Conservation (phyloP, 169 alveolate species). For the Eimeria praecox region DNA sequence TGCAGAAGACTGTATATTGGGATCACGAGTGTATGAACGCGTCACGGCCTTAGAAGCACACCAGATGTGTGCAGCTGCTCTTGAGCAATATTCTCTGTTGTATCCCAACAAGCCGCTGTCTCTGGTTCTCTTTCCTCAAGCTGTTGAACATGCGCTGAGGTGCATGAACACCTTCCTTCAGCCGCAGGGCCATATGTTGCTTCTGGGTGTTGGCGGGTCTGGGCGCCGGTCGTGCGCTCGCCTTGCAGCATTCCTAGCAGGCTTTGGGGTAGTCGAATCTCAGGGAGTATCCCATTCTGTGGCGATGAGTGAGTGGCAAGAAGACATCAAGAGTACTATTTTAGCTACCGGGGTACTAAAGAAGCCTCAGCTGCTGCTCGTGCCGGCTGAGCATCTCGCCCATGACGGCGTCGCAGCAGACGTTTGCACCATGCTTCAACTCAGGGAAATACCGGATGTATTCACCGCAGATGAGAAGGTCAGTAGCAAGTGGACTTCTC, state of each 20-base stretch:
- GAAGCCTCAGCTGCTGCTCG: conserved; percentile 92
- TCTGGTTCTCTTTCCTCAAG: conserved; percentile 94
- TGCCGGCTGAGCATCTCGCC: conserved; percentile 84
- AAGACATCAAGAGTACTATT: conserved; percentile 93
- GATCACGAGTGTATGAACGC: conserved; percentile 46
- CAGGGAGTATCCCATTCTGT: conserved; percentile 91
- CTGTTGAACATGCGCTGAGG: conserved; percentile 96
- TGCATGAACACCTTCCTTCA: conserved; percentile 95
- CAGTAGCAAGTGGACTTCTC: neutral
- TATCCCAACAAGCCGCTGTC: conserved; percentile 90
- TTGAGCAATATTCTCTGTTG: conserved; percentile 89
- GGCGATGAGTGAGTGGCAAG: conserved; percentile 93
- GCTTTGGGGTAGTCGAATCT: conserved; percentile 91
- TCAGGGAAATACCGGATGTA: conserved; percentile 95
- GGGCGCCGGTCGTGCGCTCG: conserved; percentile 97
- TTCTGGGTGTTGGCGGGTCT: conserved; percentile 99
- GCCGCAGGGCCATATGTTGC: conserved; percentile 96
- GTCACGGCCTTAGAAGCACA: conserved; percentile 57
- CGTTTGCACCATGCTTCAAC: conserved; percentile 93
- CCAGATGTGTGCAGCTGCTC: conserved; percentile 81
- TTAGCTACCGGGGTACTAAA: conserved; percentile 95
- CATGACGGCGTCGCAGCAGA: conserved; percentile 96
- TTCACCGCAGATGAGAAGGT: conserved; percentile 93
- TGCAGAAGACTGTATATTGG: conserved; percentile 23
- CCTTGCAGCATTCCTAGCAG: conserved; percentile 96